These are phyloP conservation scores for Diaporthe ilicicola DNA, from an alignment of 2,329 filamentous ascomycete genomes.

Conservation along the genomic window DNA sequence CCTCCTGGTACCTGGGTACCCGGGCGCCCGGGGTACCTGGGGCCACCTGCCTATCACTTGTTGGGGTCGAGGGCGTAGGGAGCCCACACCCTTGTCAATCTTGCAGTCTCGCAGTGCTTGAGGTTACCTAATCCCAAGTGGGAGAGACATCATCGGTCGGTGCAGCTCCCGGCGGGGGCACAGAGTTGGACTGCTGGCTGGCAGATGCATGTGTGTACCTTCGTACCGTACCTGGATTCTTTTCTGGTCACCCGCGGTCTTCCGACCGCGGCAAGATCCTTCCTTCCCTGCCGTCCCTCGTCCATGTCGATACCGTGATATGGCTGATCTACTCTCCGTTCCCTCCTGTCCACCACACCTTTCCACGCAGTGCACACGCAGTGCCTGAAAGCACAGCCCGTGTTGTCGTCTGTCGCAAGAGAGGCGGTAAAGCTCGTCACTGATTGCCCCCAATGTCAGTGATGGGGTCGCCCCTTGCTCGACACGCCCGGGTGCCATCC, in stretches of 20 bases:
- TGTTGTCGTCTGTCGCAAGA: conserved; percentile 11
- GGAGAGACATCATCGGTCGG: conserved; percentile 3
- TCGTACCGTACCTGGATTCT: background rate
- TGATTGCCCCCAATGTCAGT: background rate
- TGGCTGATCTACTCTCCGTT: background rate
- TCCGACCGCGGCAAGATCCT: conserved; percentile 9
- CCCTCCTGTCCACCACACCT: background rate
- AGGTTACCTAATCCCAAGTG: conserved; percentile 9
- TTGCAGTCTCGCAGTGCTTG: background rate
- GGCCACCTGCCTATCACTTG: background rate
- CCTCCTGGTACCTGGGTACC: background rate
- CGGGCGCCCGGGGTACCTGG: background rate
- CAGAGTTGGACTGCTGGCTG: background rate
- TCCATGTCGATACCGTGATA: background rate
- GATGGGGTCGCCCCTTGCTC: conserved; percentile 5
- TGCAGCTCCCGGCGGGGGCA: conserved; percentile 1
- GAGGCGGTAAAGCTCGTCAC: conserved; percentile 6
- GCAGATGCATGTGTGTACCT: background rate
- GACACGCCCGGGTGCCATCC: background rate
- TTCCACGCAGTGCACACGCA: background rate
- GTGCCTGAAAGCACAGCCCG: conserved; percentile 1
- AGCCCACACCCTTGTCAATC: conserved; percentile 11
- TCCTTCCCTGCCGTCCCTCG: conserved; percentile 6
- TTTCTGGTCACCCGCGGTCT: background rate
- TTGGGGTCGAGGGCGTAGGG: background rate